Evolutionary conservation across 305 asterid species (phyloP).

Genomic region (Solanum hybrid): DNA sequence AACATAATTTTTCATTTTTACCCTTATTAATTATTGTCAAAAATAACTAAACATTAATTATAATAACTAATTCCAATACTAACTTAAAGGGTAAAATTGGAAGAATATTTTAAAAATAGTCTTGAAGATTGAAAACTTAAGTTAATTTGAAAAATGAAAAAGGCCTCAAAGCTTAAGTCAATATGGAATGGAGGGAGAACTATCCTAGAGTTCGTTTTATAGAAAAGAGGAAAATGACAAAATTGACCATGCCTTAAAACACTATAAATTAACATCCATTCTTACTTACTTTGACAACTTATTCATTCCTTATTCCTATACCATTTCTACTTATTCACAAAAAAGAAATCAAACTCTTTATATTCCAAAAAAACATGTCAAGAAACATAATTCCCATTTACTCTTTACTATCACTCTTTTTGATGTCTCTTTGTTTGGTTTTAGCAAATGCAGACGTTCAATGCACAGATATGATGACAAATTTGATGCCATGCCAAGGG

Average conservation of each 20-base stretch:
- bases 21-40: too few relatives aligned
- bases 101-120: too few relatives aligned
- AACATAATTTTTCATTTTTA: too few relatives aligned
- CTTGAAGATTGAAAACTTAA: too few relatives aligned
- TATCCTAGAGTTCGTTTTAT: not conserved
- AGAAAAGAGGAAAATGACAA: not conserved
- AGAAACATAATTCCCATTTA: not conserved
- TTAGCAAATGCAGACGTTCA: not conserved
- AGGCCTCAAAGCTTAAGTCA: too few relatives aligned
- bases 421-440: not conserved
- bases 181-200: too few relatives aligned
- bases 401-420: not conserved
- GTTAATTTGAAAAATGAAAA: too few relatives aligned
- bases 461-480: not conserved
- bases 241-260: not conserved
- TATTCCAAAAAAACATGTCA: not conserved
- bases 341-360: not conserved
- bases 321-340: not conserved
- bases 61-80: too few relatives aligned
- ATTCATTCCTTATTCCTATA: not conserved
- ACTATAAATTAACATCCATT: not conserved
- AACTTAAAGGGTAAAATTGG: too few relatives aligned
- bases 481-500: slow-evolving; percentile 3
- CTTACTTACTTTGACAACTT: not conserved
- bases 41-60: too few relatives aligned